A percentile compares a stretch with the other conserved stretches of the same genome.
Evolutionary conservation across 768 basidiomycete species (phyloP).

Genomic region (Clitopilus hobsonii): DNA sequence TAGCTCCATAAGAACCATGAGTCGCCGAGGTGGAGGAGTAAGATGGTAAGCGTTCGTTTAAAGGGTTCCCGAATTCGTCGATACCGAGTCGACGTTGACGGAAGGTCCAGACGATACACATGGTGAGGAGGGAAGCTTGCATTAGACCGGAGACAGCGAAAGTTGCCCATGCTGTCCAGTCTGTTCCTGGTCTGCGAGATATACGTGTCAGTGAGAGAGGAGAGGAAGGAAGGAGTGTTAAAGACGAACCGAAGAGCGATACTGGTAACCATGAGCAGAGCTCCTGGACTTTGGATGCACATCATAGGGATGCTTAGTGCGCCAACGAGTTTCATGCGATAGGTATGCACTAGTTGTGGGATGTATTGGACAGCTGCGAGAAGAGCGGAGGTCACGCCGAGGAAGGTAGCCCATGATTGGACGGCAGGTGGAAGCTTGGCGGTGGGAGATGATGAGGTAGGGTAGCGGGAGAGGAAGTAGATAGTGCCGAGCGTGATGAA

Average conservation of each 20-base stretch:
- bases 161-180: slow-evolving; percentile 89
- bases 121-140: slow-evolving; percentile 74
- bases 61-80: slow-evolving; percentile 82
- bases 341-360: slow-evolving; percentile 84
- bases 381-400: slow-evolving; percentile 76
- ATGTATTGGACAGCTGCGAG: slow-evolving; percentile 84
- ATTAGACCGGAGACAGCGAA: slow-evolving; percentile 80
- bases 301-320: slow-evolving; percentile 95
- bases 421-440: slow-evolving; percentile 27
- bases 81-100: slow-evolving; percentile 72
- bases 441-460: slow-evolving; percentile 31
- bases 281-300: slow-evolving; percentile 90
- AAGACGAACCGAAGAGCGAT: slow-evolving; percentile 60
- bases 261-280: slow-evolving; percentile 79
- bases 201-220: slow-evolving; percentile 2
- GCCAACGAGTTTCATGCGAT: slow-evolving; percentile 74
- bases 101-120: slow-evolving; percentile 85
- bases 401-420: slow-evolving; percentile 73
- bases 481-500: background rate
- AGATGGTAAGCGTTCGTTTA: background rate
- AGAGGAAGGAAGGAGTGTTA: background rate
- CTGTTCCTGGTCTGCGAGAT: slow-evolving; percentile 61
- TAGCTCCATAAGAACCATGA: background rate
- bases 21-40: background rate
- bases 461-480: slow-evolving; percentile 12